Evolutionary conservation across 2,329 filamentous ascomycete species (phyloP), one percentile per base, ranked within the genome.

Genomic region (Zasmidium citrigriseum): DNA sequence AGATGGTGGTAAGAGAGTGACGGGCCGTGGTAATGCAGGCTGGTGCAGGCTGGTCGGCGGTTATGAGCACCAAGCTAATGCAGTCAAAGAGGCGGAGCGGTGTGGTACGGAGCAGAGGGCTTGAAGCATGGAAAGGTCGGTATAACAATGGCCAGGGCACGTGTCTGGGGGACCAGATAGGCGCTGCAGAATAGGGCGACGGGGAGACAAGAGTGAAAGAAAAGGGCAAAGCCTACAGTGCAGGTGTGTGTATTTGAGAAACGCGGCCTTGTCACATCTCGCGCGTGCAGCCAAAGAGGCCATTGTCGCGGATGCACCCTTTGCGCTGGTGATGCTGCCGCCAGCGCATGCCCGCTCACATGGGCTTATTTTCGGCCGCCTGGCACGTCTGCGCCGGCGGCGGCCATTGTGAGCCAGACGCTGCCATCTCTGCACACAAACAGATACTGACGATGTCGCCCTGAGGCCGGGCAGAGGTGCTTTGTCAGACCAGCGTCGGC

Each of bases 291-390:
- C 58, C 55, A 62, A 63, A 63, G 53, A 57, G 57, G 38, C 57
- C 63, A 65, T 67, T 64, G 61, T 65, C 57, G 61, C 66, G 64
- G 66, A 63, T 67, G 60, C 60, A 65, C 59, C 61, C 63, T 63
- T 61, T 62, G 59, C 62, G 59, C 63, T 62, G 63, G 58, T 61
- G 47, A 57, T 58, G 59, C 59, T 61, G 58, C 53, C 58, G 66
- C 64, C 66, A 68, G 56, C 66, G 64, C 64, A 67, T 60, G 66
- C 58, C 54, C 62, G 54, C 58, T 61, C 65, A 62, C 65, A 67
- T 67, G 65, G 63, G 56, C 29, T 57, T 59, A 58, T 63, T 60
- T 45, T 63, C 62, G 62, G 62, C 58, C 52, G 52, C 57, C 46
- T 54, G 41, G 48, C 57, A 58, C 59, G 55, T 58, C 49, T 57